Evolutionary conservation across 192 early-diverging fungal genomes (phyloP), one percentile per base, ranked within the genome.

Genomic region (Gigaspora rosea): DNA sequence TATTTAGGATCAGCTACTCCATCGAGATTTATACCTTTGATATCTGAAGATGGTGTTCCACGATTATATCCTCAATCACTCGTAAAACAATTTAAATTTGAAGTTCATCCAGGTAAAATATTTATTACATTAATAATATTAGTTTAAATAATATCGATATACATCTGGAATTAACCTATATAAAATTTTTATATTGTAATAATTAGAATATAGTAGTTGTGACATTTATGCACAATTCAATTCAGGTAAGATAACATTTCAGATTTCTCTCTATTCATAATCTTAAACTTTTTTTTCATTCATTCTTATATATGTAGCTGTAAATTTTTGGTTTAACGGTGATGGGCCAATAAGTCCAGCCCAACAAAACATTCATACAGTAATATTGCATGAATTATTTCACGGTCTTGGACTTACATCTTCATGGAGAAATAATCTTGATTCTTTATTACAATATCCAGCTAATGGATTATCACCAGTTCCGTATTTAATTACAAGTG

Each of bases 31-130:
- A 78, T 81, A 51, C 54, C 79, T 11, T 78, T 83, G 74, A 80
- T 83, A 36, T 32, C 33, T 47, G 59, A 48, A 1, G 84, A 85
- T 56, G 75, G 74, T n/a, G 71, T 79, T 50, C 77, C 70, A 16
- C 54, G 84, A 33, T 81, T 83, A 61, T 85, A 81, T 49, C 84
- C 84, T 20, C 84, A 85, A 68, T 71, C 82, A 12, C 49, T 81
- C n/a, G 52, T 85, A n/a, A 85, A 85, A 62, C 84, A 85, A 27
- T 79, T 81, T n/a, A 79, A 62, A n/a, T 20, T 78, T 15, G 3
- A 59, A 16, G 12, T 69, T 8, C 58, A 52, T 16, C 41, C 41
- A 41, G 41, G 41, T 41, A 41, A 27, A 41, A 41, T 41, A 41
- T 41, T 41, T 41, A 41, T 41, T 41, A 41, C 41, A 41, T 41